phyloP scores from a whole-genome alignment of 2,329 filamentous ascomycete genomes.

The Ophiostoma ips region DNA sequence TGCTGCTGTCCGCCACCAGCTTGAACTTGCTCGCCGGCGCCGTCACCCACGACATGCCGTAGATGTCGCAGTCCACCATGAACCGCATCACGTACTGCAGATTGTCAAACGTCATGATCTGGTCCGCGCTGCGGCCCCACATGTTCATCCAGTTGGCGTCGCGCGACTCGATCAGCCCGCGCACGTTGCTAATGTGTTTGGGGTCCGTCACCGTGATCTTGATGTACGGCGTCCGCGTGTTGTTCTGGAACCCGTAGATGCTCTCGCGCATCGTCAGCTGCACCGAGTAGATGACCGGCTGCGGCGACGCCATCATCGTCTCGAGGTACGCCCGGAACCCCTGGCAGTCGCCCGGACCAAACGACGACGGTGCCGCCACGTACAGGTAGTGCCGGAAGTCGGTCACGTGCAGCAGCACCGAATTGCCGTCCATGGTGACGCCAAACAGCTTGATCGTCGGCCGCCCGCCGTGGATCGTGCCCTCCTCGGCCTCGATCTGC shows the following conservation, averaged over 20 bases:
- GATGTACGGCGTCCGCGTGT: constrained; percentile 78
- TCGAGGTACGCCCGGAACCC: constrained; percentile 73
- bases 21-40: constrained; percentile 60
- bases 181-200: constrained; percentile 64
- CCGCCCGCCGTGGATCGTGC: constrained; percentile 60
- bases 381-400: constrained; percentile 96
- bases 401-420: constrained; percentile 85
- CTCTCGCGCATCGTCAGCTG: constrained; percentile 76
- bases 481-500: constrained; percentile 90
- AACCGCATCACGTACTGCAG: constrained; percentile 92
- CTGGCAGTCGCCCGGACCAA: constrained; percentile 64
- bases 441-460: constrained; percentile 84
- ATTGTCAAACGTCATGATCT: constrained; percentile 85
- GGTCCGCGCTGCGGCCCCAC: constrained; percentile 55
- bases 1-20: constrained; percentile 49
- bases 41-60: constrained; percentile 97
- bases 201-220: constrained; percentile 90
- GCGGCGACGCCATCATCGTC: constrained; percentile 52
- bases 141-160: constrained; percentile 80
- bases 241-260: constrained; percentile 88
- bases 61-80: constrained; percentile 92
- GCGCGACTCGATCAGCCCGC: constrained; percentile 59
- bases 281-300: constrained; percentile 65
- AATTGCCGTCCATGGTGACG: constrained; percentile 72
- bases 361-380: constrained; percentile 72